Evolutionary conservation across 2,329 filamentous ascomycete species (phyloP).

Genomic region (Apiospora marii): DNA sequence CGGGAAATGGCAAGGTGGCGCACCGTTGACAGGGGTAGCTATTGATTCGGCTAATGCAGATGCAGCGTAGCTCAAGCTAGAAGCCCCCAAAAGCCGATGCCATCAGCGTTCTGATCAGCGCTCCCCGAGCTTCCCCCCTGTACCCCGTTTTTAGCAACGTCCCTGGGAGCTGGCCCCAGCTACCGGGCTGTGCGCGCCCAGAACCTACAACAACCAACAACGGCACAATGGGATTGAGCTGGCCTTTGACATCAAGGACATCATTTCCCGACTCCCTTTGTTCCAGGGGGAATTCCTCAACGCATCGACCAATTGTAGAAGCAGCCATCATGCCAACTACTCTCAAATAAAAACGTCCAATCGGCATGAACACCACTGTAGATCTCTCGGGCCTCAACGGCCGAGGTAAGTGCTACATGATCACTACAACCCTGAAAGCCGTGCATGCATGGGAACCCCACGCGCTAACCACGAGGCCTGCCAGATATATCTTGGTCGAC

Average conservation of each 20-base stretch:
- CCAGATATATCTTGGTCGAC: conserved; percentile 48
- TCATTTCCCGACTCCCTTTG: conserved; percentile 16
- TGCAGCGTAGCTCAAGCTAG: background rate
- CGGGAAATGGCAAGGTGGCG: background rate
- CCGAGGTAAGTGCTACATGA: conserved; percentile 11
- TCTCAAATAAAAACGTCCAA: background rate
- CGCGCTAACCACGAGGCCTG: background rate
- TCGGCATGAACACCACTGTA: conserved; percentile 20
- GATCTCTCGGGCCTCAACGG: conserved; percentile 14
- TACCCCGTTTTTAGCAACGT: conserved; percentile 2
- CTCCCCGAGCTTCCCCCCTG: background rate
- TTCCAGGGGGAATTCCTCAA: background rate
- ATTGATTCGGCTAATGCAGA: conserved; percentile 6
- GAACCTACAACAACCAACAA: background rate
- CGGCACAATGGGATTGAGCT: background rate
- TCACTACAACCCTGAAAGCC: background rate
- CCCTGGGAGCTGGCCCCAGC: background rate
- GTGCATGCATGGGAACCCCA: background rate
- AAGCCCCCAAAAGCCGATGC: background rate
- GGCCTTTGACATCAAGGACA: conserved; percentile 15
- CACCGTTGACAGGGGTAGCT: background rate
- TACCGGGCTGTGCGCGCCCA: background rate
- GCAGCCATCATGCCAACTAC: background rate
- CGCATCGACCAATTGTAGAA: background rate
- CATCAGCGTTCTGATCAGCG: background rate